Evolutionary conservation across 345 rosid genomes (phyloP).

Genomic region (Euphorbia lathyris): DNA sequence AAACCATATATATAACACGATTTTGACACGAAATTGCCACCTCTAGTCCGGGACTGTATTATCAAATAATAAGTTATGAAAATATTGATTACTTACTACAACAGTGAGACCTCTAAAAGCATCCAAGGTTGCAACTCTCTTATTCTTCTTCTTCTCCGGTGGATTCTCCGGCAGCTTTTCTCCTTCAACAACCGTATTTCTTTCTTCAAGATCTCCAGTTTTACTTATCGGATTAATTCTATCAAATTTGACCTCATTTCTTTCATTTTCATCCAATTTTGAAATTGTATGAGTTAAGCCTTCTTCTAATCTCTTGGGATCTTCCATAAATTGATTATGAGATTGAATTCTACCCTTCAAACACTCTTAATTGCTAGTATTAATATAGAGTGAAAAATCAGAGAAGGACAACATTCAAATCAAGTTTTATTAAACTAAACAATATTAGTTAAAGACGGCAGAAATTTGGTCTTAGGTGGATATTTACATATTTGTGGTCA

Average conservation of each 20-base stretch:
- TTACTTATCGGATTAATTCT: too few relatives aligned
- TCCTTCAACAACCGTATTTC: conserved; percentile 4
- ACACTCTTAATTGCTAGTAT: neutral
- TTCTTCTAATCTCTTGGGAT: conserved; percentile 49
- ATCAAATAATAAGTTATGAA: too few relatives aligned
- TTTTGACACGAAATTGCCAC: too few relatives aligned
- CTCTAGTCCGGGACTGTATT: too few relatives aligned
- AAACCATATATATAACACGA: too few relatives aligned
- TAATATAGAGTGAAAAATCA: neutral
- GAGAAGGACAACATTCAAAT: neutral
- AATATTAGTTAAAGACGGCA: conserved; percentile 16
- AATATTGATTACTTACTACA: conserved; percentile 29
- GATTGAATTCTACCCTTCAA: neutral
- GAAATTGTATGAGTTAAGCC: conserved; percentile 30
- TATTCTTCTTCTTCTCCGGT: conserved; percentile 32
- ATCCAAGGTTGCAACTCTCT: conserved; percentile 56
- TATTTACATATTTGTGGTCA: too few relatives aligned
- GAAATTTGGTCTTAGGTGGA: neutral
- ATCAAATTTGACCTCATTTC: neutral
- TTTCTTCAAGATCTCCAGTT: neutral
- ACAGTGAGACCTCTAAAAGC: conserved; percentile 64
- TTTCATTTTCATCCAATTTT: conserved; percentile 11
- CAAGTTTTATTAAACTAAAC: neutral
- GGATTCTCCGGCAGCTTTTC: conserved; percentile 14
- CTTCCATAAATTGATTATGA: conserved; percentile 33